A percentile compares a stretch with the other conserved stretches of the same genome.
These are phyloP conservation scores for Solanum tarijense DNA, from an alignment of 257 asterid genomes.

Conservation along the genomic window DNA sequence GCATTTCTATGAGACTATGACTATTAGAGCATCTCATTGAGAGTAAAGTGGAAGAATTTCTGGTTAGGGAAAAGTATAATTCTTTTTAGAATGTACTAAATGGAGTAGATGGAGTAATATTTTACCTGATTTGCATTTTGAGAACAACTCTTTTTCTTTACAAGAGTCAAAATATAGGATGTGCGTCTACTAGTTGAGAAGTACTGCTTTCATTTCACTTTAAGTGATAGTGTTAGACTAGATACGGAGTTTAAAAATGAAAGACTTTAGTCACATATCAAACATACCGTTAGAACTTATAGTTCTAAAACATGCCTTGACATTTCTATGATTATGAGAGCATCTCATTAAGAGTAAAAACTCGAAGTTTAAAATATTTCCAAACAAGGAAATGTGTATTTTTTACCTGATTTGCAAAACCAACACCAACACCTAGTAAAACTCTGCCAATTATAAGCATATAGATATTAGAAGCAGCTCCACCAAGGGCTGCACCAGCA, in stretches of 20 bases:
- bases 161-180: neutral
- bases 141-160: neutral
- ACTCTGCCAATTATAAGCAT: slow-evolving; percentile 68
- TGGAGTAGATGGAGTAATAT: neutral
- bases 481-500: slow-evolving; percentile 61
- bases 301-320: neutral
- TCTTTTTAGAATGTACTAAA: neutral
- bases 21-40: neutral
- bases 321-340: neutral
- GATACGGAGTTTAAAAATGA: neutral
- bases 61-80: neutral
- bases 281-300: neutral
- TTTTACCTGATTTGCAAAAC: slow-evolving; percentile 68
- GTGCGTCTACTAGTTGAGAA: neutral
- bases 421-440: slow-evolving; percentile 69
- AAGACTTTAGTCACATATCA: neutral
- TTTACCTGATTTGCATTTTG: neutral
- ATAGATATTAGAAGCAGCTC: slow-evolving; percentile 45
- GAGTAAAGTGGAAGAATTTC: neutral
- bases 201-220: neutral
- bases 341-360: neutral
- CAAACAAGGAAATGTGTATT: neutral
- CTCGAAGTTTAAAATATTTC: neutral
- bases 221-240: neutral
- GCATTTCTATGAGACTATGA: neutral